Percentiles rank a stretch among this genome's conserved stretches.
phyloP scores from a whole-genome alignment of 164 flowering plant genomes.

The Aristolochia fimbriata region DNA sequence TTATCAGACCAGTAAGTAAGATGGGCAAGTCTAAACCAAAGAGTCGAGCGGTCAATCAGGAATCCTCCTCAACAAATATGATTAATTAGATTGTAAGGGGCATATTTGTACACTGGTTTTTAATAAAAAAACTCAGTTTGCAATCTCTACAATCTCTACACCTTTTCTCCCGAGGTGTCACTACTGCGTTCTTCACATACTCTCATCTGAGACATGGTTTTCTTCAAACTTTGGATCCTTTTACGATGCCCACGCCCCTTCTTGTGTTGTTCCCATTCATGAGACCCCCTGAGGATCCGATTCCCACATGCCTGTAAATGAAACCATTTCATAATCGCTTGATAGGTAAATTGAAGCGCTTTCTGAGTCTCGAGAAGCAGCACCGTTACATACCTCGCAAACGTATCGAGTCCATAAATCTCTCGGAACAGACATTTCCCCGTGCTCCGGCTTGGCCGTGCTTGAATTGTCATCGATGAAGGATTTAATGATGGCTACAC shows the following conservation, averaged over 20 bases:
- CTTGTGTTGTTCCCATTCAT: constrained; percentile 87
- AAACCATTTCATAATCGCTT: neutral
- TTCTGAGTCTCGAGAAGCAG: neutral
- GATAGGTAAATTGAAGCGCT: neutral
- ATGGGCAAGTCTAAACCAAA: no score
- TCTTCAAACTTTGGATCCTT: constrained; percentile 30
- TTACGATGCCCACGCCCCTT: constrained; percentile 74
- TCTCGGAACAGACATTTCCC: constrained; percentile 23
- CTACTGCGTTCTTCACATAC: no score
- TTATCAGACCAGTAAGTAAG: no score
- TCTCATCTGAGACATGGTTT: constrained; percentile 15
- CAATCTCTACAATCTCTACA: no score
- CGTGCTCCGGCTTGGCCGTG: constrained; percentile 5
- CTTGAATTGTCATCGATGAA: constrained; percentile 27
- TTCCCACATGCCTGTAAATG: constrained; percentile 63
- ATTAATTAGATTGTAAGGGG: no score
- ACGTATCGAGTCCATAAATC: constrained; percentile 79
- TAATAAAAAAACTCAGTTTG: no score
- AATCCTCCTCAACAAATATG: no score
- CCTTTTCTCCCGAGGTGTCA: no score
- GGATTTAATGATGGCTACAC: constrained; percentile 36
- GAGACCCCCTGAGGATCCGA: constrained; percentile 59
- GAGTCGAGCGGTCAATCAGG: no score
- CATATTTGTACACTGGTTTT: no score
- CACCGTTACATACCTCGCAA: constrained; percentile 60